phyloP scores from a whole-genome alignment of 2,329 filamentous ascomycete species.

The Simplicillium sp. region DNA sequence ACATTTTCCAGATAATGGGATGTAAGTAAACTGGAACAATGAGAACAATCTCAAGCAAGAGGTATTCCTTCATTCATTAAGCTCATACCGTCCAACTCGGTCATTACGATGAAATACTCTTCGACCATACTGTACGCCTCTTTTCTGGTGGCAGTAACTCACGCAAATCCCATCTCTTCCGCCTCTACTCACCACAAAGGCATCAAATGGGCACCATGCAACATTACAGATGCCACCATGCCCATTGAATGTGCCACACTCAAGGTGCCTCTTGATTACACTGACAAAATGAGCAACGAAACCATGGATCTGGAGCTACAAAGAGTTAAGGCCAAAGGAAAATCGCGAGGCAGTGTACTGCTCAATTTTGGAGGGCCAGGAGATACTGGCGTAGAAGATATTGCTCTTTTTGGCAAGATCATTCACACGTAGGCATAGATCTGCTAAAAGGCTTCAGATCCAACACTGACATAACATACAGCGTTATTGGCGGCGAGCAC shows the following conservation, averaged over 20 bases:
- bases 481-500: constrained; percentile 9
- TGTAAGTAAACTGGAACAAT: no score
- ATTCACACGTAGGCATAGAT: background rate
- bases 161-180: no score
- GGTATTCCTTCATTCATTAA: no score
- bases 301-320: constrained; percentile 17
- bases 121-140: no score
- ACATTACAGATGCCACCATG: constrained; percentile 1
- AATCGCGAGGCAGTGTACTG: constrained; percentile 19
- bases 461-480: constrained; percentile 4
- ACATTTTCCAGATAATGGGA: no score
- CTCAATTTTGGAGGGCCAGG: constrained; percentile 23
- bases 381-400: background rate
- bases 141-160: no score
- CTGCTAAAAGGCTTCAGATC: background rate
- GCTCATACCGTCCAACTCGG: no score
- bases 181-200: no score
- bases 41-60: no score
- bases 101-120: no score
- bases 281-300: constrained; percentile 9
- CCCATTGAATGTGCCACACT: constrained; percentile 17
- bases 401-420: background rate
- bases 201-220: background rate
- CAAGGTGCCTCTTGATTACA: constrained; percentile 23
- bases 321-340: constrained; percentile 16